phyloP scores from a whole-genome alignment of 139 green algal genomes.

The Tetraselmis chui region DNA sequence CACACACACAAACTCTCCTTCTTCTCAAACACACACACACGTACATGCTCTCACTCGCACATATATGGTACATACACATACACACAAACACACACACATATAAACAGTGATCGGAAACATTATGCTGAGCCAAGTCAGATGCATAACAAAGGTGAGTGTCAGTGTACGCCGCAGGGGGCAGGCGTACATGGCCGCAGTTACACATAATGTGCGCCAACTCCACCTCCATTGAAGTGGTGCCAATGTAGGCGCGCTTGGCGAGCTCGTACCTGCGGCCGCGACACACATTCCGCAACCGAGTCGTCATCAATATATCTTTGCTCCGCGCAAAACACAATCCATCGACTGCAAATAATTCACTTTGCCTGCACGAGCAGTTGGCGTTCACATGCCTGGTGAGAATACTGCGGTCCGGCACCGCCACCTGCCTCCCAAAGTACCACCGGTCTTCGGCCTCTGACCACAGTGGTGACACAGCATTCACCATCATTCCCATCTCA shows the following conservation, averaged over 20 bases:
- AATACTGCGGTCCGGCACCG: constrained; percentile 13
- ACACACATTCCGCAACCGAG: no score
- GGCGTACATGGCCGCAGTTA: constrained; percentile 65
- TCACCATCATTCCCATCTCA: no score
- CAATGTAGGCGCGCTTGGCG: constrained; percentile 72
- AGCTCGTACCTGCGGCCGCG: constrained; percentile 54
- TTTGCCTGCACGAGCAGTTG: constrained; percentile 16
- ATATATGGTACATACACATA: neutral
- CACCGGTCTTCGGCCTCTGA: constrained; percentile 40
- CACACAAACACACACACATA: neutral
- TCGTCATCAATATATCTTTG: no score
- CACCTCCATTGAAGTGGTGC: constrained; percentile 89
- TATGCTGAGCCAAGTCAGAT: no score
- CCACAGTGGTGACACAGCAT: no score
- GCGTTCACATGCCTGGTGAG: constrained; percentile 7
- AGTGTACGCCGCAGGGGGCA: no score
- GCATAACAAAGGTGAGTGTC: no score
- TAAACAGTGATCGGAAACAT: no score
- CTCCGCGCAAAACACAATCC: no score
- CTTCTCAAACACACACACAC: neutral
- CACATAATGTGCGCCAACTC: constrained; percentile 93
- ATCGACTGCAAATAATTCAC: no score
- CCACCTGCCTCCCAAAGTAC: constrained; percentile 78
- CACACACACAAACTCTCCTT: neutral
- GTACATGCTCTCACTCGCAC: neutral